Evolutionary conservation across 2,329 filamentous ascomycete genomes (phyloP).

Genomic region (Aspergillaceae sp.): DNA sequence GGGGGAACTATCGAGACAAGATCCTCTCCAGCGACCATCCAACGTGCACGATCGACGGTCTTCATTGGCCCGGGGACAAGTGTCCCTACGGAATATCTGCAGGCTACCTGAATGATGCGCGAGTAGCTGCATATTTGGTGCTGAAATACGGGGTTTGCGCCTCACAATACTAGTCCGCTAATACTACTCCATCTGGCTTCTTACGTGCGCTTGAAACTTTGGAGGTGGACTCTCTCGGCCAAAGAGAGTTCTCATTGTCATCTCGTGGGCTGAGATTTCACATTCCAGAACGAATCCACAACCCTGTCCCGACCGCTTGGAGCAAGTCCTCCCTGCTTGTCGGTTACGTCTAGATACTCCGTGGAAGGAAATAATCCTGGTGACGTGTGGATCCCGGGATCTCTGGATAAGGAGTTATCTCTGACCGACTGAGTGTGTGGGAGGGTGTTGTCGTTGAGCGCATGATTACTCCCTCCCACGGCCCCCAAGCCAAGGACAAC

Average conservation of each 20-base stretch:
- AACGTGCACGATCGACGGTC: constrained; percentile 10
- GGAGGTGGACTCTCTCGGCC: constrained; percentile 2
- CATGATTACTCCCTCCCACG: constrained; percentile 3
- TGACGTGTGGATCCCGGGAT: constrained; percentile 1
- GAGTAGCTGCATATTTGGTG: neutral
- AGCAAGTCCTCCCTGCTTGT: neutral
- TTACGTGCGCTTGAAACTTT: too few species aligned
- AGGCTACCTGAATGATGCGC: neutral
- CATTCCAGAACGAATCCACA: constrained; percentile 16
- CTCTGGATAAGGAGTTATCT: neutral
- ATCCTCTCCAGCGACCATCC: constrained; percentile 7
- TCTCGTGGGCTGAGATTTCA: constrained; percentile 11
- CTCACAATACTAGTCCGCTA: too few species aligned
- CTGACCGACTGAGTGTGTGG: neutral
- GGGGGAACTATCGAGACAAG: constrained; percentile 11
- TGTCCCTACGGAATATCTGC: too few species aligned
- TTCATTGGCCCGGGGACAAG: constrained; percentile 10
- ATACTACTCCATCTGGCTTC: too few species aligned
- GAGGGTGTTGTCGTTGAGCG: constrained; percentile 4
- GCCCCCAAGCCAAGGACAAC: neutral
- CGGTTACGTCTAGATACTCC: neutral
- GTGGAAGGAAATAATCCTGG: neutral
- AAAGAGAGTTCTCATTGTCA: constrained; percentile 11
- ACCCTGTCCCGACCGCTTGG: constrained; percentile 6
- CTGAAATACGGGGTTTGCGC: too few species aligned